A percentile compares a stretch with the other conserved stretches of the same genome.
Evolutionary conservation across 2,329 filamentous ascomycete genomes (phyloP).

Genomic region (Aspergillus pseudoterreus): DNA sequence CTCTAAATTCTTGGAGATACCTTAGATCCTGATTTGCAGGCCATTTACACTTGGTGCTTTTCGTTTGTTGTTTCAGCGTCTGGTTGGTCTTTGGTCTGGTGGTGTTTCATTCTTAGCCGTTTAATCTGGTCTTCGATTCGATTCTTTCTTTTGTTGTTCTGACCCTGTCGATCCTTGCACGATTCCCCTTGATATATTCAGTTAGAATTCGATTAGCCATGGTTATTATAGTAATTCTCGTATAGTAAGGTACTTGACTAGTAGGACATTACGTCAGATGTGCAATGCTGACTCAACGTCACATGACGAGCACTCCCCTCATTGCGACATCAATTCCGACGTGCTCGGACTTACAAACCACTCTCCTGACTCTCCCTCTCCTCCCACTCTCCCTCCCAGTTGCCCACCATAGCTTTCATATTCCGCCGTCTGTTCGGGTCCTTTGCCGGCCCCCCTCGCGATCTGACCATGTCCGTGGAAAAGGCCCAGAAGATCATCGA

Average conservation of each 20-base stretch:
- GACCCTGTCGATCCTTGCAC: slow-evolving; percentile 5
- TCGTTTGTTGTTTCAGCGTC: slow-evolving; percentile 1
- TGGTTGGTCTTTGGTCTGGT: background rate
- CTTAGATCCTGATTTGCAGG: background rate
- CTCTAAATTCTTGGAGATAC: slow-evolving; percentile 1
- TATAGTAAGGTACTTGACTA: too few relatives aligned
- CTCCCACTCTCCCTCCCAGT: slow-evolving; percentile 3
- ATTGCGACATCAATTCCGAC: background rate
- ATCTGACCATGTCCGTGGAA: slow-evolving; percentile 70
- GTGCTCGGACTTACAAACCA: background rate
- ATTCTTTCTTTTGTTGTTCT: background rate
- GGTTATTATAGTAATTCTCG: background rate
- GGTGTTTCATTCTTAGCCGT: background rate
- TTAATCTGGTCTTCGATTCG: background rate
- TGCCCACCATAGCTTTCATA: slow-evolving; percentile 61
- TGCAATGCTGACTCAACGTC: too few relatives aligned
- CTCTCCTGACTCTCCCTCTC: background rate
- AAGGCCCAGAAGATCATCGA: slow-evolving; percentile 83
- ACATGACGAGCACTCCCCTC: background rate
- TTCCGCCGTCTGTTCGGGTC: slow-evolving; percentile 67
- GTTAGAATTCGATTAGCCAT: background rate
- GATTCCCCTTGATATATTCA: slow-evolving; percentile 3
- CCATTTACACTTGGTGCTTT: background rate
- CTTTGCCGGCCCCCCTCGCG: slow-evolving; percentile 52
- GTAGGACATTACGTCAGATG: background rate